These are phyloP conservation scores for Uronychia setigera DNA, from an alignment of 73 alveolate genomes.

Conservation along the genomic window DNA sequence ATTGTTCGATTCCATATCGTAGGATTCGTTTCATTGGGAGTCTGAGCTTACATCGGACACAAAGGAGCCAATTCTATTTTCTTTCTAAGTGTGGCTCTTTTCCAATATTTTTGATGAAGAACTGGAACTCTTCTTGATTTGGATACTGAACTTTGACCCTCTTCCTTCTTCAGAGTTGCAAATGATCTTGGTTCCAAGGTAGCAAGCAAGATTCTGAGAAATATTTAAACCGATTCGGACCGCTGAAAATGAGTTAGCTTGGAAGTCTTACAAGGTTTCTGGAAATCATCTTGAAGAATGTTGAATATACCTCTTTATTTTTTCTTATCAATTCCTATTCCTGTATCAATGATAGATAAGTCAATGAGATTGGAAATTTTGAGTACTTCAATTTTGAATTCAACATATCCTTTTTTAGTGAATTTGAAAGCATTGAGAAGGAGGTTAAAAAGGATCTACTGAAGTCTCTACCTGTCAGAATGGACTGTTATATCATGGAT, in stretches of 20 bases:
- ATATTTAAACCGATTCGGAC: not conserved
- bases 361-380: not conserved
- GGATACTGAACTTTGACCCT: not conserved
- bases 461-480: not conserved
- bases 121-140: not conserved
- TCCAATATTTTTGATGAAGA: not conserved
- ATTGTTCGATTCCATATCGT: not conserved
- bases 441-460: not conserved
- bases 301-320: not conserved
- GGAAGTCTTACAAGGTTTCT: not conserved
- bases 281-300: not conserved
- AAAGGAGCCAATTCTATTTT: not conserved
- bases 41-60: not conserved
- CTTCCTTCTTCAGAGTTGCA: not conserved
- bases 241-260: too few relatives aligned
- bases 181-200: not conserved
- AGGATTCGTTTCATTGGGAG: not conserved
- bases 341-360: not conserved
- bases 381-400: not conserved
- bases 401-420: not conserved
- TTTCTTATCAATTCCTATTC: not conserved
- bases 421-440: slow-evolving; percentile 2
- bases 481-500: not conserved
- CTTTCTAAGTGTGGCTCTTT: not conserved
- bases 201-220: not conserved